phyloP scores from a whole-genome alignment of 2,329 filamentous ascomycete species.

The Trichophyton benhamiae region DNA sequence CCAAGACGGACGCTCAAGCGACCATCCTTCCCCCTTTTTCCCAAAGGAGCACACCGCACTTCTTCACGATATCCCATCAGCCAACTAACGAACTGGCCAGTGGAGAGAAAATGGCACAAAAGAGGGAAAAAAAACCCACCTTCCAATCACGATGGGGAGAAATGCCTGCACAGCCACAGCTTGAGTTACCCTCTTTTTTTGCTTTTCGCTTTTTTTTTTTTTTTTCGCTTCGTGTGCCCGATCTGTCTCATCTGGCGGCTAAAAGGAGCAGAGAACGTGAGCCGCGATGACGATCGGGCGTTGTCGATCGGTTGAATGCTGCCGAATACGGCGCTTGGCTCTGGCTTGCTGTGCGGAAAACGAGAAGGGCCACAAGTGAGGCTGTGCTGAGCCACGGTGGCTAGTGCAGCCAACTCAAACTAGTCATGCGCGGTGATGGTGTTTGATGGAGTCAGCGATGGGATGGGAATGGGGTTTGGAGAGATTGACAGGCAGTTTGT shows the following conservation, averaged over 20 bases:
- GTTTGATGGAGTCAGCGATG: background rate
- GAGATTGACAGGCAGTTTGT: background rate
- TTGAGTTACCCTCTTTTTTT: background rate
- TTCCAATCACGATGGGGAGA: background rate
- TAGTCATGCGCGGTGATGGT: background rate
- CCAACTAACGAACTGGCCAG: background rate
- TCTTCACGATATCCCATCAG: background rate
- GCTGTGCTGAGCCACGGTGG: background rate
- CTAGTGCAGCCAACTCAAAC: background rate
- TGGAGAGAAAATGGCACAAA: background rate
- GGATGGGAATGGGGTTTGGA: background rate
- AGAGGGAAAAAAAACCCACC: background rate
- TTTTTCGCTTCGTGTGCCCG: background rate
- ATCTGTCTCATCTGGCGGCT: background rate
- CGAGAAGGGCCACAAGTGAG: background rate
- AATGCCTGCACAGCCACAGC: background rate
- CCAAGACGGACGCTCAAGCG: background rate
- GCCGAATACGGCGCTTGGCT: background rate
- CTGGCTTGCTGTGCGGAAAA: background rate
- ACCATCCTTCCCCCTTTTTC: background rate
- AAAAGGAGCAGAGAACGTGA: background rate
- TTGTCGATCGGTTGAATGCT: background rate
- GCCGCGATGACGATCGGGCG: conserved; percentile 2
- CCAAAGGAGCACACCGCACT: background rate
- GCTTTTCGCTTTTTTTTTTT: background rate